Evolutionary conservation across 2,329 filamentous ascomycete genomes (phyloP).

Genomic region (Emmonsiellopsis sp.): DNA sequence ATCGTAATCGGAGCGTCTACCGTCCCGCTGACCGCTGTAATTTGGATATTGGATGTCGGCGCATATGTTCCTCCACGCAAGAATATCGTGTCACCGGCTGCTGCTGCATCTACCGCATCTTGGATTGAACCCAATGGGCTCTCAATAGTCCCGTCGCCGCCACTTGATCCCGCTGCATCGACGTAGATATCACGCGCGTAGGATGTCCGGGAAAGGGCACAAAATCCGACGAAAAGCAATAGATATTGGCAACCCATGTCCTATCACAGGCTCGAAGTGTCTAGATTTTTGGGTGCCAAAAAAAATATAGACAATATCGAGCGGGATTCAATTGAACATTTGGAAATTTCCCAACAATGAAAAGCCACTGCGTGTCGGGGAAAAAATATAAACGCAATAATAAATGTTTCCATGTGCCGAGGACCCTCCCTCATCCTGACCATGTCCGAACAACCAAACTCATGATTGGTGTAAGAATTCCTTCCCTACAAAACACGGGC

Average conservation of each 20-base stretch:
- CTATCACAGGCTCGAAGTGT: no score
- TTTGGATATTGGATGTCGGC: constrained; percentile 39
- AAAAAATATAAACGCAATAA: no score
- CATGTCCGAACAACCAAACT: background rate
- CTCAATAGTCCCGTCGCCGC: constrained; percentile 28
- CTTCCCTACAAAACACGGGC: background rate
- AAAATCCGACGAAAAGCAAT: background rate
- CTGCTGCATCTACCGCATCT: constrained; percentile 36
- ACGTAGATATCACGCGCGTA: constrained; percentile 35
- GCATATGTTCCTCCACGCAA: constrained; percentile 38
- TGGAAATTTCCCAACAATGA: no score
- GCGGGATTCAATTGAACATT: no score
- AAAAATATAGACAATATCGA: no score
- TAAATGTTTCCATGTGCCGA: no score
- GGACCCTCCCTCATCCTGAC: background rate
- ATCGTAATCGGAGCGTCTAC: constrained; percentile 33
- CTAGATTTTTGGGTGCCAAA: no score
- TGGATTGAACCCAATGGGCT: constrained; percentile 40
- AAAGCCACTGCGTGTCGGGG: no score
- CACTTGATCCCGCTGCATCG: constrained; percentile 34
- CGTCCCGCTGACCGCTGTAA: constrained; percentile 34
- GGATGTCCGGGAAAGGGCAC: background rate
- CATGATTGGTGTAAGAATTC: background rate
- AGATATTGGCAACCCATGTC: background rate
- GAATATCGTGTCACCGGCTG: constrained; percentile 38